Evolutionary conservation across 371 early-diverging fungal genomes (phyloP).

Genomic region (Syncephalastrum racemosum): DNA sequence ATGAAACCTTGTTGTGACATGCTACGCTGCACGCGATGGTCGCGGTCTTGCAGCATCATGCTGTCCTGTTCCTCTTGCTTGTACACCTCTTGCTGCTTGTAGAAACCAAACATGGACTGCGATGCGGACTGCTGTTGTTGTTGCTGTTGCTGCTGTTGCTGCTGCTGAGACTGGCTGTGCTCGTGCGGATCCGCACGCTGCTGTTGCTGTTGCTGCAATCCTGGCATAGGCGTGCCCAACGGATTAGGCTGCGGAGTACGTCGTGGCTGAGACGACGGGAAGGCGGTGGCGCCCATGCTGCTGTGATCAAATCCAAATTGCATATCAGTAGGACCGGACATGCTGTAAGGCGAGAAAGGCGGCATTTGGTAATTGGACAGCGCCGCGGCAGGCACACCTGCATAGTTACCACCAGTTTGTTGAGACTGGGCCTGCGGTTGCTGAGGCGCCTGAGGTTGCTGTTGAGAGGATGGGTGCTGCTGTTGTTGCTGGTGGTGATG

Average conservation of each 20-base stretch:
- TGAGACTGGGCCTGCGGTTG: too few species aligned
- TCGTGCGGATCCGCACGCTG: slow-evolving; percentile 7
- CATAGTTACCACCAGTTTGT: slow-evolving; percentile 1
- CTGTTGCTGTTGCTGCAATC: slow-evolving; percentile 4
- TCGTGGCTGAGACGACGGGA: neutral
- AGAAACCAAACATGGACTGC: neutral
- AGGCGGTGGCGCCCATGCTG: neutral
- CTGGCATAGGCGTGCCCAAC: neutral
- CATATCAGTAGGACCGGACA: slow-evolving; percentile 7
- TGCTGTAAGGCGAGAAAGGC: slow-evolving; percentile 13
- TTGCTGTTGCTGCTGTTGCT: slow-evolving; percentile 13
- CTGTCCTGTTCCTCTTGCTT: too few species aligned
- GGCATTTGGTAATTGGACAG: slow-evolving; percentile 11
- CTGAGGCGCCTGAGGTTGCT: neutral
- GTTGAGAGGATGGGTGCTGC: slow-evolving; percentile 1
- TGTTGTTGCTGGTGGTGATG: slow-evolving; percentile 15
- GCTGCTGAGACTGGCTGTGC: slow-evolving; percentile 6
- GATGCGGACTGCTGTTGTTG: neutral
- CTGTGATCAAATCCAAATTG: slow-evolving; percentile 12
- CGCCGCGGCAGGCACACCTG: slow-evolving; percentile 3
- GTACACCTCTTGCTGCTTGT: too few species aligned
- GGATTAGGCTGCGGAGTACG: neutral
- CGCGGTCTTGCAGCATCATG: neutral
- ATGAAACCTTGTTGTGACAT: slow-evolving; percentile 16
- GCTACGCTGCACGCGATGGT: slow-evolving; percentile 8